Evolutionary conservation across 2,329 filamentous ascomycete species (phyloP), one percentile per base, ranked within the genome.

Genomic region (Cytospora piceae): DNA sequence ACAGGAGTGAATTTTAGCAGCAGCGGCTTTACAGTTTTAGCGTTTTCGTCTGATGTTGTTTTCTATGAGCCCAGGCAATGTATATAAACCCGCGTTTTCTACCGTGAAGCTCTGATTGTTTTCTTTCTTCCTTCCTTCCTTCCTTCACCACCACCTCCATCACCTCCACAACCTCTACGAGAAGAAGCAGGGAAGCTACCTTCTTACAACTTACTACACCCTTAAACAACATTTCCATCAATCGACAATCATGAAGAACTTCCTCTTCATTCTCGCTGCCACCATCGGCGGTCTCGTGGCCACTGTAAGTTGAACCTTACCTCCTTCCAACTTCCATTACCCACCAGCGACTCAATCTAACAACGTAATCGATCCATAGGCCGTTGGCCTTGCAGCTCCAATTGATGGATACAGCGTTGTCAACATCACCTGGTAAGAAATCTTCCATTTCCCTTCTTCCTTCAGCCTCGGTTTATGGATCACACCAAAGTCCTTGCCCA

Each of bases 381-480:
- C 32, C n/a, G 14, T 31, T 17, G 49, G 22, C 14, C 17, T 22
- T 31, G 12, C n/a, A n/a, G 51, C 56, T 7, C 49, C 56, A 4
- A 39, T 59, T n/a, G 20, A 54, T 37, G 63, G 57, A 22, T 64
- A 64, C 37, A 27, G 24, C 5, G 22, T 56, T 14, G 56, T 60
- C 34, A 54, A 64, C 51, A 37, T 60, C 37, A 64, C 63, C 20
- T 64, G 57, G 63, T 61, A 3, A 15, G 49, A 54, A 24, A 17
- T 20, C 22, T 3, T 9, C 27, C 17, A 22, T 7, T 22, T 8
- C 14, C 11, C 9, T 22, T 24, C 20, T 24, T 24, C 46, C n/a
- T n/a, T 24, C 34, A 14, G 9, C 34, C 57, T 58, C 8, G 32
- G 11, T 9, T 34, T 9, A 2, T 34, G 8, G 32, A 8, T 34